Evolutionary conservation across 2,329 filamentous ascomycete species (phyloP).

Genomic region (Pestalotiopsis sp.): DNA sequence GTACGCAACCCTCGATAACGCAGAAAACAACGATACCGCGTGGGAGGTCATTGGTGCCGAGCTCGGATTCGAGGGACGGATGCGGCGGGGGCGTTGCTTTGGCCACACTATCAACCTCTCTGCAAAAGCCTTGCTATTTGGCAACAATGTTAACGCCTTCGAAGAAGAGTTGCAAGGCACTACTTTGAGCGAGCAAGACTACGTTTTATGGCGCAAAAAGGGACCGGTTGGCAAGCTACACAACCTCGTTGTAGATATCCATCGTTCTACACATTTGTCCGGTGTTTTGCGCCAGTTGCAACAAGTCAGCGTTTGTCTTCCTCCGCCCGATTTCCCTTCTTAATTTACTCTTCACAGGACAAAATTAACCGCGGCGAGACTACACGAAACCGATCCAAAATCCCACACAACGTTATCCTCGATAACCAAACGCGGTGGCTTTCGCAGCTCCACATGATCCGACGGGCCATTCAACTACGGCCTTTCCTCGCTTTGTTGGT

Average conservation of each 20-base stretch:
- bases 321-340: neutral
- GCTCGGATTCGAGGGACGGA: neutral
- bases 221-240: neutral
- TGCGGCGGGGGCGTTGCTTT: neutral
- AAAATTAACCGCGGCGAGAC: neutral
- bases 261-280: neutral
- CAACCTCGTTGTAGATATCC: neutral
- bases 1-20: slow-evolving; percentile 6
- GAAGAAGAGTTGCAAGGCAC: neutral
- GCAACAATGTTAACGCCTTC: neutral
- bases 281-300: neutral
- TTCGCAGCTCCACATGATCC: neutral
- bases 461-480: neutral
- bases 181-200: neutral
- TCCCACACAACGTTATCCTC: neutral
- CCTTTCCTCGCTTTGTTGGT: neutral
- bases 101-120: neutral
- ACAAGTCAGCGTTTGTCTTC: neutral
- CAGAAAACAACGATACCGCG: neutral
- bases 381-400: neutral
- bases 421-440: neutral
- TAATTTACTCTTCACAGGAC: neutral
- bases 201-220: neutral
- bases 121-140: slow-evolving; percentile 6
- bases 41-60: neutral